Conservation (phyloP, 129 eudicot species). For the Oenanthe sinensis region DNA sequence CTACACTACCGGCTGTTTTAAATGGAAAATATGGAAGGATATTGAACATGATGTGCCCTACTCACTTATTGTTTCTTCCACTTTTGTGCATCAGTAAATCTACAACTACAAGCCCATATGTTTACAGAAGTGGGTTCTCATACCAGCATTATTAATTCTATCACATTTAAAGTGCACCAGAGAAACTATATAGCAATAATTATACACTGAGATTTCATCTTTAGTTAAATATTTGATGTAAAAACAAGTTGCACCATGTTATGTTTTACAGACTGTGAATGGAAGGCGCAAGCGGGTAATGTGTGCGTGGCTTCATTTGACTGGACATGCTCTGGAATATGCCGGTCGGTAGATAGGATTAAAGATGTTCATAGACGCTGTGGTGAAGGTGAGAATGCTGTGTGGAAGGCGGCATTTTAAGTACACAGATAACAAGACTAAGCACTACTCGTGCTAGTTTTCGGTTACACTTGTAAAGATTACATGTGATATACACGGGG, state of each 20-base stretch:
- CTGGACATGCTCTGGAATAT: constrained; percentile 82
- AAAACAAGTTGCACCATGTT: neutral
- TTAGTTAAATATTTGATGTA: neutral
- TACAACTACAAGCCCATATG: constrained; percentile 8
- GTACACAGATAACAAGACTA: neutral
- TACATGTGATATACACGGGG: constrained; percentile 17
- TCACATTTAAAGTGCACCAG: constrained; percentile 9
- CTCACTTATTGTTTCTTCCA: constrained; percentile 8
- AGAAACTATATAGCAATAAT: constrained; percentile 6
- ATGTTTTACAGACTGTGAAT: constrained; percentile 52
- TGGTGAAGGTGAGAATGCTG: constrained; percentile 70
- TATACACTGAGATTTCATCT: constrained; percentile 10
- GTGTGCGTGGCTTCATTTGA: constrained; percentile 80
- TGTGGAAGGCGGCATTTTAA: constrained; percentile 67
- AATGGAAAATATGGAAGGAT: neutral
- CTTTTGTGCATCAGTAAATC: constrained; percentile 6
- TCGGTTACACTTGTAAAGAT: constrained; percentile 23
- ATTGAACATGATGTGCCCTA: neutral
- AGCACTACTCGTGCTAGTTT: constrained; percentile 15
- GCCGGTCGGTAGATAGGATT: constrained; percentile 71
- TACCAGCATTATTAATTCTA: constrained; percentile 2
- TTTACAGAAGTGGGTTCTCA: constrained; percentile 9
- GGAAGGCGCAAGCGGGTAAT: constrained; percentile 94
- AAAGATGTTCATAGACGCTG: constrained; percentile 76
- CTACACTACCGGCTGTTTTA: constrained; percentile 14